phyloP scores from a whole-genome alignment of 2,329 filamentous ascomycete species.

The Colletotrichum graminicola region DNA sequence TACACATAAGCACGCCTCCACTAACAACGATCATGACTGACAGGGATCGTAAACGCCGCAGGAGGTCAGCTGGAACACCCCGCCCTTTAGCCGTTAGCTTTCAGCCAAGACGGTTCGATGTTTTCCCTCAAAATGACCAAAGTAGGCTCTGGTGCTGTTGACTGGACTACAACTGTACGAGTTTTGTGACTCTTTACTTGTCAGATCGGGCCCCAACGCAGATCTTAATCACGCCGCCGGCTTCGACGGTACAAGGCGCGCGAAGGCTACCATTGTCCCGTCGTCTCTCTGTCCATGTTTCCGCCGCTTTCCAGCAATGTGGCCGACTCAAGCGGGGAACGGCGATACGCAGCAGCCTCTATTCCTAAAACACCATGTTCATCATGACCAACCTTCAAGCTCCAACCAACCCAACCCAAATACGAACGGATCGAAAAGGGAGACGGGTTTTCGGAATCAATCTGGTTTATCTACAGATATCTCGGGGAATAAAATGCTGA shows the following conservation, averaged over 20 bases:
- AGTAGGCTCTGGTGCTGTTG: neutral
- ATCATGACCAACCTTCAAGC: neutral
- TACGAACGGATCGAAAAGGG: neutral
- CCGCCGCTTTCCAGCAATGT: neutral
- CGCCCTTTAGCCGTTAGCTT: neutral
- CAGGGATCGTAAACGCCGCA: neutral
- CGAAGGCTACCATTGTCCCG: neutral
- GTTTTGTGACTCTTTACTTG: neutral
- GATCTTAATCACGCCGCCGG: neutral
- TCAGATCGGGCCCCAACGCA: neutral
- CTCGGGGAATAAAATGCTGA: neutral
- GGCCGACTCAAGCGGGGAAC: slow-evolving; percentile 5
- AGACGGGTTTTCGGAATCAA: neutral
- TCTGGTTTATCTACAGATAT: neutral
- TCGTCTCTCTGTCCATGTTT: slow-evolving; percentile 1
- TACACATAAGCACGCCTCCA: slow-evolving; percentile 1
- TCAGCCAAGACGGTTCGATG: neutral
- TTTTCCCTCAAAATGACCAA: slow-evolving; percentile 8
- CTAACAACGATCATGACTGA: neutral
- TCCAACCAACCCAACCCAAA: neutral
- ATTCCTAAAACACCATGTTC: neutral
- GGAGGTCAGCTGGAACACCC: slow-evolving; percentile 10
- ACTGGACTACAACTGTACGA: neutral
- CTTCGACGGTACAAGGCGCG: neutral
- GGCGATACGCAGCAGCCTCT: neutral